Conservation (phyloP, 2,329 filamentous ascomycete genomes). For the Colletotrichum sp. region DNA sequence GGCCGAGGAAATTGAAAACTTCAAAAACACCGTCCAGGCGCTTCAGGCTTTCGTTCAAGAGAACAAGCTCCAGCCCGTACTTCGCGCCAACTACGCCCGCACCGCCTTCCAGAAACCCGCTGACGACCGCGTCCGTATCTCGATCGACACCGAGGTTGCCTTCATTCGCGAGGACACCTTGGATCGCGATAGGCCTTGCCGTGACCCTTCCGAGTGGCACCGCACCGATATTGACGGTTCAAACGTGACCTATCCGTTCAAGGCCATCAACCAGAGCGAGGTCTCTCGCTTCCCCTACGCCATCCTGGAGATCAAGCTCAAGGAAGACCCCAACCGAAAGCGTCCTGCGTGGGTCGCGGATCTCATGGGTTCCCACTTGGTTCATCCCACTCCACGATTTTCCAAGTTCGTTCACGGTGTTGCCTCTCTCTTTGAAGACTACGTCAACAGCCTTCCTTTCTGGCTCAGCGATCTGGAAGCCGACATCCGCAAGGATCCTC, state of each 20-base stretch:
- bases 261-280: conserved; percentile 86
- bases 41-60: conserved; percentile 83
- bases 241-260: conserved; percentile 87
- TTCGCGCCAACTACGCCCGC: conserved; percentile 91
- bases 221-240: conserved; percentile 85
- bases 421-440: conserved; percentile 89
- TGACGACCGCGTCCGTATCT: conserved; percentile 88
- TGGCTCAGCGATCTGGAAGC: conserved; percentile 92
- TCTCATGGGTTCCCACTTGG: conserved; percentile 88
- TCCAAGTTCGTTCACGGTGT: conserved; percentile 97
- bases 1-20: conserved; percentile 67
- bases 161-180: conserved; percentile 83
- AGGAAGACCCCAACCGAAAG: conserved; percentile 68
- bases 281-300: conserved; percentile 90
- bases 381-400: conserved; percentile 88
- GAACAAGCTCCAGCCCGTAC: conserved; percentile 78
- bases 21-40: conserved; percentile 74
- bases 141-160: conserved; percentile 89
- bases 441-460: conserved; percentile 95
- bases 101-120: conserved; percentile 96
- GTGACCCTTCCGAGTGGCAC: conserved; percentile 90
- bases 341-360: conserved; percentile 88
- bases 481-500: conserved; percentile 93
- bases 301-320: conserved; percentile 90
- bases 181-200: conserved; percentile 83